These are phyloP conservation scores for Heritiera littoralis DNA, from an alignment of 345 rosid species.

Conservation along the genomic window DNA sequence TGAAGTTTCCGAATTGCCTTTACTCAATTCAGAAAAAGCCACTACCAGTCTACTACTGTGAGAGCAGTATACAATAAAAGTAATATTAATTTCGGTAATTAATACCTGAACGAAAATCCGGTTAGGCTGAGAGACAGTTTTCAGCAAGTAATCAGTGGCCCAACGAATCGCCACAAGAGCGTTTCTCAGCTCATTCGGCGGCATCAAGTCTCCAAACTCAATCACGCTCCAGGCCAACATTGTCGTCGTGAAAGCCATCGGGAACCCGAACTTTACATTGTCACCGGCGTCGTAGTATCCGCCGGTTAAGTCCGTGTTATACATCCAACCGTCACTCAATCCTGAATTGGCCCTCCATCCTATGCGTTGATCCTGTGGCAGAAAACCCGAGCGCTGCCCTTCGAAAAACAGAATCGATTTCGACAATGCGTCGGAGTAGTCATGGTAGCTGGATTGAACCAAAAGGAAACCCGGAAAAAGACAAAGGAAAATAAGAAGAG, in stretches of 20 bases:
- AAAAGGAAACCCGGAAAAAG: slow-evolving; percentile 14
- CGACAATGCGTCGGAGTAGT: slow-evolving; percentile 74
- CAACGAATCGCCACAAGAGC: slow-evolving; percentile 74
- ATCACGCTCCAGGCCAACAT: slow-evolving; percentile 87
- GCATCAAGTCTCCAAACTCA: slow-evolving; percentile 83
- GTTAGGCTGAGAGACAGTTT: slow-evolving; percentile 82
- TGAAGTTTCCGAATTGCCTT: neutral
- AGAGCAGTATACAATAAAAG: neutral
- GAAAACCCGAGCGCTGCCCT: slow-evolving; percentile 87
- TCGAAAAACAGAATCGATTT: slow-evolving; percentile 94
- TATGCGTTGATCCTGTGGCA: slow-evolving; percentile 71
- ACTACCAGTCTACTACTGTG: neutral
- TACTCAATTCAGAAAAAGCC: neutral
- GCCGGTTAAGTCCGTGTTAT: slow-evolving; percentile 69
- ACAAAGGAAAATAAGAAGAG: neutral
- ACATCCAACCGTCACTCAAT: slow-evolving; percentile 71
- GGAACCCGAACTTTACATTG: slow-evolving; percentile 85
- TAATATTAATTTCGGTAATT: too few species aligned
- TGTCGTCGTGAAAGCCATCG: slow-evolving; percentile 93
- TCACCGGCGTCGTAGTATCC: slow-evolving; percentile 99
- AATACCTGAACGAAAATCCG: slow-evolving; percentile 90
- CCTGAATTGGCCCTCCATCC: slow-evolving; percentile 78
- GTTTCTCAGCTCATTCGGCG: slow-evolving; percentile 58
- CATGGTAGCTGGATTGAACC: slow-evolving; percentile 43
- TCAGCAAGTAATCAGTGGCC: slow-evolving; percentile 79